A percentile compares a stretch with the other conserved stretches of the same genome.
Evolutionary conservation across 1,284 basidiomycete species (phyloP).

Genomic region (Fomes fomentarius): DNA sequence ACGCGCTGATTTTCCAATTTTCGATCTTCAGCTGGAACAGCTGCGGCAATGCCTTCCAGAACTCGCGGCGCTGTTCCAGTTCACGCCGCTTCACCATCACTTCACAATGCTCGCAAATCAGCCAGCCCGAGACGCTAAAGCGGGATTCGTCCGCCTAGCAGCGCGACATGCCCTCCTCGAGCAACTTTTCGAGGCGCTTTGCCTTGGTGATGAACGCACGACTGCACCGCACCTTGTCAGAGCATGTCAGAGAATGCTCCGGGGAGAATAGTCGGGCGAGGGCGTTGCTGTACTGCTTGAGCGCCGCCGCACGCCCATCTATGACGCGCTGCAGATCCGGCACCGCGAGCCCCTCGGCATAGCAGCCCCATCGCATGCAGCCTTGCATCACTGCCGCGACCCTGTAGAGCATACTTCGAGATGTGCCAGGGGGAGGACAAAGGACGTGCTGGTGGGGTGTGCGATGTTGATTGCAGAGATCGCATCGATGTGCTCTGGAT

Average conservation of each 20-base stretch:
- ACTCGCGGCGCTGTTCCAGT: neutral
- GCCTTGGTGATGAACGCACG: slow-evolving; percentile 1
- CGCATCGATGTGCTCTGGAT: slow-evolving; percentile 3
- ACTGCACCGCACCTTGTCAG: neutral
- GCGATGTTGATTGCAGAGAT: slow-evolving; percentile 18
- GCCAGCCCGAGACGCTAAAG: neutral
- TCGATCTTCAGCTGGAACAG: too few relatives aligned
- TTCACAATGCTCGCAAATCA: neutral
- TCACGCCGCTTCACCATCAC: neutral
- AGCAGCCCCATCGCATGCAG: slow-evolving; percentile 1
- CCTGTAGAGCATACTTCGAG: slow-evolving; percentile 1
- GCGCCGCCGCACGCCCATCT: slow-evolving; percentile 3
- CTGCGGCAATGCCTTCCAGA: too few relatives aligned
- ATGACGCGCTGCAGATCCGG: slow-evolving; percentile 4
- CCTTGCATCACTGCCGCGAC: neutral
- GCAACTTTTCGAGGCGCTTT: neutral
- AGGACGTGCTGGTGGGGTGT: slow-evolving; percentile 8
- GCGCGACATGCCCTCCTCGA: neutral
- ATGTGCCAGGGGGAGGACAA: slow-evolving; percentile 16
- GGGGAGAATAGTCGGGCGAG: slow-evolving; percentile 10
- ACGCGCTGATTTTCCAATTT: too few relatives aligned
- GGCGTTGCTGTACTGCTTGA: neutral
- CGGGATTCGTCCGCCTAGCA: slow-evolving; percentile 1
- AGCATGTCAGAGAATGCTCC: neutral
- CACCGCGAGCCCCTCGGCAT: neutral